Percentiles rank a stretch among this genome's conserved stretches.
Conservation (phyloP, 345 rosid genomes). For the Acer saccharum region DNA sequence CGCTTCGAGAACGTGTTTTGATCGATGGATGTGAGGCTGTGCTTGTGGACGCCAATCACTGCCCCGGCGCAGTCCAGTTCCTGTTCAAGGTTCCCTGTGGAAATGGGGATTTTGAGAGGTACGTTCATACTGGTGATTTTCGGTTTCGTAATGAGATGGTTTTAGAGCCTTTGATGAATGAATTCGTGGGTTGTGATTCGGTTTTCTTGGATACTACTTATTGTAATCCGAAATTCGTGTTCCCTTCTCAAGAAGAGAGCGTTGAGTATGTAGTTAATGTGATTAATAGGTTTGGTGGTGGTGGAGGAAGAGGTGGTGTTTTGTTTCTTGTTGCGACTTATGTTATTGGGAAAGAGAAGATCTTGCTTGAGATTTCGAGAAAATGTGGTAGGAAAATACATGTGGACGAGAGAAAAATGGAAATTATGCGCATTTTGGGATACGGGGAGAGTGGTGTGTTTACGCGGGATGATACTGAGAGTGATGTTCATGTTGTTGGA, state of each 20-base stretch:
- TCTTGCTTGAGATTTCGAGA: slow-evolving; percentile 63
- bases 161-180: slow-evolving; percentile 40
- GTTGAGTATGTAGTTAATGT: slow-evolving; percentile 64
- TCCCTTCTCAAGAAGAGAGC: slow-evolving; percentile 75
- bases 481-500: slow-evolving; percentile 87
- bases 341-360: slow-evolving; percentile 86
- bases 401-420: slow-evolving; percentile 73
- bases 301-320: slow-evolving; percentile 42
- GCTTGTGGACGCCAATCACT: slow-evolving; percentile 79
- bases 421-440: slow-evolving; percentile 59
- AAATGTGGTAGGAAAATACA: slow-evolving; percentile 64
- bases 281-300: slow-evolving; percentile 51
- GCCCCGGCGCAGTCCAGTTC: slow-evolving; percentile 92
- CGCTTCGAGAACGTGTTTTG: slow-evolving; percentile 34
- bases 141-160: slow-evolving; percentile 61
- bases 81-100: slow-evolving; percentile 54
- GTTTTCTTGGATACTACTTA: slow-evolving; percentile 85
- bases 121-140: slow-evolving; percentile 88
- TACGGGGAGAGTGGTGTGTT: slow-evolving; percentile 55
- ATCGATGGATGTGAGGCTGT: slow-evolving; percentile 72
- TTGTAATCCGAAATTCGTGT: slow-evolving; percentile 76
- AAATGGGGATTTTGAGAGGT: slow-evolving; percentile 42
- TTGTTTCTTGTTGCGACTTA: slow-evolving; percentile 92
- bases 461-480: slow-evolving; percentile 59
- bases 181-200: slow-evolving; percentile 69